A percentile compares a stretch with the other conserved stretches of the same genome.
phyloP scores from a whole-genome alignment of 2,329 filamentous ascomycete genomes.

The Cercospora janseana region DNA sequence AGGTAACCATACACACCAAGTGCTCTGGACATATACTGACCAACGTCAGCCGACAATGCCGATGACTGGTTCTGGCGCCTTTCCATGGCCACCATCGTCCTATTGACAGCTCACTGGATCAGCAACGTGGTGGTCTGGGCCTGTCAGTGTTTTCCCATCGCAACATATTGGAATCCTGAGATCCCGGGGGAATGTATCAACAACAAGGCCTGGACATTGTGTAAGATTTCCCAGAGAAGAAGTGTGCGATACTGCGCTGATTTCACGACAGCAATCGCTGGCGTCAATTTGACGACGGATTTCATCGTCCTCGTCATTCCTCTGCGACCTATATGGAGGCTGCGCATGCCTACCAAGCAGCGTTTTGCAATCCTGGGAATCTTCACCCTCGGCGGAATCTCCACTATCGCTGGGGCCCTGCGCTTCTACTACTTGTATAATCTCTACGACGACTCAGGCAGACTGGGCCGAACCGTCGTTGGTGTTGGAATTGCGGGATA shows the following conservation, averaged over 20 bases:
- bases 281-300: background rate
- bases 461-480: background rate
- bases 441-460: background rate
- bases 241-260: background rate
- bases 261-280: background rate
- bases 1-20: background rate
- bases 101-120: constrained; percentile 1
- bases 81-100: background rate
- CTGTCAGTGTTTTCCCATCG: background rate
- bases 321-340: constrained; percentile 1
- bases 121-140: constrained; percentile 2
- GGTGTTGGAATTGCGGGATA: constrained; percentile 1
- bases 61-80: constrained; percentile 8
- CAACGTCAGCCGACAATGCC: background rate
- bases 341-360: constrained; percentile 5
- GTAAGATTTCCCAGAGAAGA: background rate
- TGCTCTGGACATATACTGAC: background rate
- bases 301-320: constrained; percentile 1
- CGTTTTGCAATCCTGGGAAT: constrained; percentile 10
- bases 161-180: background rate
- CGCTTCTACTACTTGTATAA: constrained; percentile 3
- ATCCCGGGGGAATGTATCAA: constrained; percentile 1
- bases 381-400: constrained; percentile 4
- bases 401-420: constrained; percentile 5
- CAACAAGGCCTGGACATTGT: background rate